Conservation (phyloP, 441 rosid genomes). For the Euphorbia schlechtendalii region DNA sequence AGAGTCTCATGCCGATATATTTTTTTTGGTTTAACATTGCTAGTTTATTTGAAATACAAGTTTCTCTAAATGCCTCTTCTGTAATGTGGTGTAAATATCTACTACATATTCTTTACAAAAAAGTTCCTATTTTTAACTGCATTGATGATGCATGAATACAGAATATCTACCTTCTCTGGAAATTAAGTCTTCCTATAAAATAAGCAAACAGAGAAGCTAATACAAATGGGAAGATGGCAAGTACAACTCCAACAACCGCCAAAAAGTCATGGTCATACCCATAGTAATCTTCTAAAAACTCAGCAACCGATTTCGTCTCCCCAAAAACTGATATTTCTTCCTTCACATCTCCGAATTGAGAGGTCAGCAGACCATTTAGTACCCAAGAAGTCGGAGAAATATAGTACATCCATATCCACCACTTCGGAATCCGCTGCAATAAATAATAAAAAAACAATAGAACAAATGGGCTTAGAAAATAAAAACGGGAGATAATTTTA, state of each 20-base stretch:
- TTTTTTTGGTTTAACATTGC: too few relatives aligned
- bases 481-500: conserved; percentile 19
- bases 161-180: conserved; percentile 43
- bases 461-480: too few relatives aligned
- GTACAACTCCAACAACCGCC: conserved; percentile 32
- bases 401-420: conserved; percentile 71
- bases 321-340: conserved; percentile 42
- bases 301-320: conserved; percentile 34
- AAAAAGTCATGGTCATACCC: conserved; percentile 34
- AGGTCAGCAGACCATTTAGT: conserved; percentile 47
- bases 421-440: conserved; percentile 49
- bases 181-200: conserved; percentile 46
- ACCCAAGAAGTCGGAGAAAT: conserved; percentile 60
- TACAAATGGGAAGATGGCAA: conserved; percentile 36
- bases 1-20: not conserved
- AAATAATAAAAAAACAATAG: too few relatives aligned
- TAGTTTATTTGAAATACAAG: too few relatives aligned
- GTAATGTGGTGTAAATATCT: too few relatives aligned
- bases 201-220: conserved; percentile 51
- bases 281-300: conserved; percentile 43
- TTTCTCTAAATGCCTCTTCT: too few relatives aligned
- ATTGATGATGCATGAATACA: not conserved
- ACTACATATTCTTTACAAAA: too few relatives aligned
- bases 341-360: conserved; percentile 49
- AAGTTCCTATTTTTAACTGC: too few relatives aligned